A percentile compares a stretch with the other conserved stretches of the same genome.
These are phyloP conservation scores for Candida boidinii DNA, from an alignment of 805 yeast genomes.

Conservation along the genomic window DNA sequence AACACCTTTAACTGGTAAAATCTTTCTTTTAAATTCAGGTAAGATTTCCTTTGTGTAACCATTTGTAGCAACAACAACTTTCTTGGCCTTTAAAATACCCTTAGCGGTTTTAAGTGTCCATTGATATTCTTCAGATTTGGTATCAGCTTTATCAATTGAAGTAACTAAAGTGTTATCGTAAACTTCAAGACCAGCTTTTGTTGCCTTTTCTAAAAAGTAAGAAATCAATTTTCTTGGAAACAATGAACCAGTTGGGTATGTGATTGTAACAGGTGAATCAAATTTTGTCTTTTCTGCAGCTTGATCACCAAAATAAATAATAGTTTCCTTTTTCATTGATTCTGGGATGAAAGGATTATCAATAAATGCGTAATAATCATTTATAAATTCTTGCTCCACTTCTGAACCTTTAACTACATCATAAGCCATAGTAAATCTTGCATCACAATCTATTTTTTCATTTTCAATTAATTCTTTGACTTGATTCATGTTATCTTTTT, in stretches of 20 bases:
- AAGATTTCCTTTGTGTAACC: conserved; percentile 23
- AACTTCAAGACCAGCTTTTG: no score
- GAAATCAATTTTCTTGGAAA: no score
- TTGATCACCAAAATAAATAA: conserved; percentile 22
- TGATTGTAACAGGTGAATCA: conserved; percentile 21
- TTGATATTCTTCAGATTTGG: no score
- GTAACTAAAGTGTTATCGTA: no score
- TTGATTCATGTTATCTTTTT: conserved; percentile 23
- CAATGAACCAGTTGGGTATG: conserved; percentile 33
- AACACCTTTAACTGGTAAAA: conserved; percentile 28
- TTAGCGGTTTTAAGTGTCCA: conserved; percentile 23
- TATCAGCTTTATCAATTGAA: no score
- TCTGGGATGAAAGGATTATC: conserved; percentile 21
- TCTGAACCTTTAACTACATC: conserved; percentile 22
- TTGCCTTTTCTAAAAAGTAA: no score
- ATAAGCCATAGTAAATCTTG: conserved; percentile 24
- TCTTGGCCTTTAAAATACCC: conserved; percentile 19
- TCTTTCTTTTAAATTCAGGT: conserved; percentile 19
- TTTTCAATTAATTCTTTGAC: conserved; percentile 25
- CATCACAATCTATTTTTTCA: conserved; percentile 29
- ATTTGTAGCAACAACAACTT: conserved; percentile 30
- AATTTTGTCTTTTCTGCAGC: conserved; percentile 21
- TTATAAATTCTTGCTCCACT: conserved; percentile 6
- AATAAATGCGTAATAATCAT: conserved; percentile 15
- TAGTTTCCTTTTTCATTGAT: conserved; percentile 18